Evolutionary conservation across 2,329 filamentous ascomycete genomes (phyloP), one percentile per base, ranked within the genome.

Genomic region (Aureobasidium leucospermi): DNA sequence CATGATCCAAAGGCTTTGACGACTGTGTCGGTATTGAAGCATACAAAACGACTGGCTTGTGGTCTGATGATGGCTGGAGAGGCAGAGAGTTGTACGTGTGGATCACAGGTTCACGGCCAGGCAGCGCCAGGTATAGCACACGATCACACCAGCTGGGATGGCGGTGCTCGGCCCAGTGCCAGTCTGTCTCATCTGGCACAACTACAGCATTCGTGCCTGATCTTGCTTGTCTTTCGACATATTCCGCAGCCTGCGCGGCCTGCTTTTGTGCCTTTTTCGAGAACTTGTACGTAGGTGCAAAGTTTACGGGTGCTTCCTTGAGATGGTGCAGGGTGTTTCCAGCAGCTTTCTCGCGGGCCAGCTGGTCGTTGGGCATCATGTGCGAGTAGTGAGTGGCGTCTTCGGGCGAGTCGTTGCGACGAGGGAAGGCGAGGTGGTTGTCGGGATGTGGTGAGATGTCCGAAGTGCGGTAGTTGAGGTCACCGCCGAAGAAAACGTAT

Each of bases 281-380:
- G 71, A 94, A 95, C 73, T 99, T 99, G 79, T 99, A 99, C 0
- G 94, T 96, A 0, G 94, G 94, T 1, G 91, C 88, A 68, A 97
- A 99, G 4, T 73, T 74, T 61, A 97, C 84, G 0, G 81, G 76
- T 0, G 85, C 82, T 74, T 99, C 94, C 9, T 77, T 75, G 36
- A 99, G 77, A 4, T 89, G 86, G 63, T 97, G 91, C 28, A 96
- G 76, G 2, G 89, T 90, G 15, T 85, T 81, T 0, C 85, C 84
- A 1, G 85, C 85, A 4, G 73, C 73, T 56, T 83, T 84, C 73
- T 97, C 91, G 49, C 82, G 79, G 2, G 77, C 85, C 23, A 97
- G 81, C 74, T 99, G 94, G 72, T 99, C 94, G 2, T 84, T 77
- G 32, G 80, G 73, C 41, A 96, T 79, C 61, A 95, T 85, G 73